Percentiles rank a stretch among this genome's conserved stretches.
Conservation (phyloP, 441 rosid species). For the Capsella rubella region DNA sequence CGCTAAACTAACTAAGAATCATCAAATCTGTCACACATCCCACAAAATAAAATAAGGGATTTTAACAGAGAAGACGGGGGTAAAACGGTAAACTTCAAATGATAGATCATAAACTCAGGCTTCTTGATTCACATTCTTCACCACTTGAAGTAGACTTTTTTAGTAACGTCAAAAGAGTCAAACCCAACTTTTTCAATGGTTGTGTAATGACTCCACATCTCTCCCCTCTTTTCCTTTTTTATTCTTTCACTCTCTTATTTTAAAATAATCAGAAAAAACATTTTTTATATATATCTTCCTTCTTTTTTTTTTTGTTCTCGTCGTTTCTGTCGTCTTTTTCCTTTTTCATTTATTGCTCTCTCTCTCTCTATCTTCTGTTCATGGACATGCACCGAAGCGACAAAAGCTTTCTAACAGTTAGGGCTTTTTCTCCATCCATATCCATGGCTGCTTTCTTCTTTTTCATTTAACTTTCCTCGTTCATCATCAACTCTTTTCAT, state of each 20-base stretch:
- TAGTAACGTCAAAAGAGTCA: constrained; percentile 54
- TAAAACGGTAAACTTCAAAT: constrained; percentile 3
- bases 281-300: constrained; percentile 17
- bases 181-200: constrained; percentile 70
- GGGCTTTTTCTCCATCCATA: constrained; percentile 27
- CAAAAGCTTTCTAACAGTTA: constrained; percentile 38
- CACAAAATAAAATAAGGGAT: not conserved
- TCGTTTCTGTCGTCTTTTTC: constrained; percentile 55
- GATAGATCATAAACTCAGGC: not conserved
- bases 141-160: constrained; percentile 38
- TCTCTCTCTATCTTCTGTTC: constrained; percentile 11
- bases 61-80: constrained; percentile 2
- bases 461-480: accelerated
- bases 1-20: constrained; percentile 12
- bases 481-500: constrained; percentile 38
- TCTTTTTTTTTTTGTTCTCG: constrained; percentile 10
- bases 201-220: constrained; percentile 66
- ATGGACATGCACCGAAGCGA: constrained; percentile 47
- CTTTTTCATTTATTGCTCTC: constrained; percentile 36
- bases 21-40: not conserved
- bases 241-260: not conserved
- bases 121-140: not conserved
- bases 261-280: not conserved
- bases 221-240: constrained; percentile 13
- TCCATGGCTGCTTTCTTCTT: constrained; percentile 36